Conservation (phyloP, 129 eudicot species). For the Logfia minima region DNA sequence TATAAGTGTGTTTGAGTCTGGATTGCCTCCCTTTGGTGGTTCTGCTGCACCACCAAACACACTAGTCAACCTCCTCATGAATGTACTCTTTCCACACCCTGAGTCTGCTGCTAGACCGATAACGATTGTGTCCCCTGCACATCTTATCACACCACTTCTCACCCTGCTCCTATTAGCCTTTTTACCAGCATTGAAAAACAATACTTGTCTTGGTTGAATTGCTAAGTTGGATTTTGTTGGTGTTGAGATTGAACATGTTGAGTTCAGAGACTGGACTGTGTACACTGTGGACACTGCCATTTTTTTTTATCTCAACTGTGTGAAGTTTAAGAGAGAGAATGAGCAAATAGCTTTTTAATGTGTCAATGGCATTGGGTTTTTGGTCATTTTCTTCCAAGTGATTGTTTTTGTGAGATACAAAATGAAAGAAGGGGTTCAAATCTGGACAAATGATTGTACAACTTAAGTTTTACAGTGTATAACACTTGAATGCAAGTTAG, state of each 20-base stretch:
- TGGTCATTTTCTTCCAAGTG: slow-evolving; percentile 28
- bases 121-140: slow-evolving; percentile 70
- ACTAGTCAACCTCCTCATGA: slow-evolving; percentile 93
- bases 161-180: slow-evolving; percentile 33
- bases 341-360: slow-evolving; percentile 33
- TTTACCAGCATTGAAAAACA: slow-evolving; percentile 43
- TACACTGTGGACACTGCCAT: slow-evolving; percentile 84
- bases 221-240: slow-evolving; percentile 65
- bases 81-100: slow-evolving; percentile 95
- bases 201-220: slow-evolving; percentile 64
- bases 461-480: slow-evolving; percentile 23
- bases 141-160: slow-evolving; percentile 44
- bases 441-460: slow-evolving; percentile 15
- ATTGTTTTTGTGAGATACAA: slow-evolving; percentile 45
- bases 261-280: slow-evolving; percentile 70
- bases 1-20: slow-evolving; percentile 91
- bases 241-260: slow-evolving; percentile 70
- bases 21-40: slow-evolving; percentile 97
- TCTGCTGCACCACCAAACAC: slow-evolving; percentile 98
- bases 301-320: slow-evolving; percentile 26
- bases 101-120: slow-evolving; percentile 97
- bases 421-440: slow-evolving; percentile 27
- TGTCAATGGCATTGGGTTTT: slow-evolving; percentile 31
- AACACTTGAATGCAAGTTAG: slow-evolving; percentile 10
- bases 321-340: slow-evolving; percentile 17